Evolutionary conservation across 2,329 filamentous ascomycete genomes (phyloP), one percentile per base, ranked within the genome.

Genomic region (Aspergillus fumigatiaffinis): DNA sequence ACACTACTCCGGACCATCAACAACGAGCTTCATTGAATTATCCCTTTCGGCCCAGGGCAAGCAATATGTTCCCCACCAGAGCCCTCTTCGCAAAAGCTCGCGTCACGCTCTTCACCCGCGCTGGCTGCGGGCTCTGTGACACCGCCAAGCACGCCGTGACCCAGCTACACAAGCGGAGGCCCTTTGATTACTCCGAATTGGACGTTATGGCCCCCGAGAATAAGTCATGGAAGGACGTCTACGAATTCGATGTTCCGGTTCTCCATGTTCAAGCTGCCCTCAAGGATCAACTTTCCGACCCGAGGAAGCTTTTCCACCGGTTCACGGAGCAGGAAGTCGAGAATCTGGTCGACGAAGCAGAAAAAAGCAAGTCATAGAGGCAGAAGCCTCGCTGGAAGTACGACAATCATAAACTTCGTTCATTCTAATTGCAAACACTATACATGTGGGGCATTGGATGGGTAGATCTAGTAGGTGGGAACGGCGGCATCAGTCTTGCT

Each of bases 221-320:
- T 52, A 75, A 81, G 60, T 71, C 77, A 51, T 87, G 85, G 85
- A 86, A 80, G 64, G 73, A 79, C 56, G 70, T 84, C 17, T 87
- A 87, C 64, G 84, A 87, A 51, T 86, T 86, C 58, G 85, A 87
- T 64, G 84, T 84, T 3, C 85, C 85, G 0, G 85, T 87, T 59
- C 76, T 87, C 29, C 85, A 87, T 66, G 76, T 87, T 46, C 82
- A 80, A 38, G 81, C 69, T 23, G 44, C 23, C 68, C 75, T 68
- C 59, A 59, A 71, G 50, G 64, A 73, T 25, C 74, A 78, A 71
- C 74, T 86, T 20, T 85, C 85, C 73, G 84, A 87, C 65, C 79
- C 72, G 12, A 75, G 79, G 58, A 87, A 87, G 69, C 72, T 87
- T 32, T 87, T 87, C 77, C 85, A 87, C 71, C 79, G 84, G 25